Evolutionary conservation across 441 rosid genomes (phyloP).

Genomic region (Mallotus repandus): DNA sequence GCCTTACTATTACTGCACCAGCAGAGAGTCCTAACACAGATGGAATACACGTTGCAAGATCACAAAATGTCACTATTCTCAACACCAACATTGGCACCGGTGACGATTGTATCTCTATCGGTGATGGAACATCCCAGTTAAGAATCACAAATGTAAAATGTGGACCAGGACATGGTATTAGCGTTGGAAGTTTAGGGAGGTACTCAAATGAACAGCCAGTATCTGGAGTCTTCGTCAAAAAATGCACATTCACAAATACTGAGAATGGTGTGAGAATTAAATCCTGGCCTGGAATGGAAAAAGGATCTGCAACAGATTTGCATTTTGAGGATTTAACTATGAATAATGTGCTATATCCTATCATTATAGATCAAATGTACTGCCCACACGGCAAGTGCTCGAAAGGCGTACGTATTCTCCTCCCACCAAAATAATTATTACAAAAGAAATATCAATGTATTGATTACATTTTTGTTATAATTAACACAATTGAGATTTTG

Average conservation of each 20-base stretch:
- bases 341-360: neutral
- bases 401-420: no score
- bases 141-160: neutral
- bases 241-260: conserved; percentile 28
- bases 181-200: conserved; percentile 38
- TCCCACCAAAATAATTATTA: no score
- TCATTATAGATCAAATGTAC: neutral
- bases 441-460: no score
- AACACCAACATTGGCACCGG: conserved; percentile 20
- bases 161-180: conserved; percentile 33
- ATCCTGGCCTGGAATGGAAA: neutral
- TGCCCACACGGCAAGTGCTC: neutral
- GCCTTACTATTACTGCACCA: conserved; percentile 36
- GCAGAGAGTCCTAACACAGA: conserved; percentile 44
- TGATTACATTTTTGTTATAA: no score
- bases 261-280: conserved; percentile 28
- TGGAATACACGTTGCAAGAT: conserved; percentile 51
- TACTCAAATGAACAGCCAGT: conserved; percentile 29
- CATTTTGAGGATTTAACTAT: neutral
- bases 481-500: no score
- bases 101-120: conserved; percentile 37
- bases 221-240: conserved; percentile 15
- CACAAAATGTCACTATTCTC: conserved; percentile 27
- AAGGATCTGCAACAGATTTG: neutral
- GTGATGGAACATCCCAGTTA: conserved; percentile 16